A percentile compares a stretch with the other conserved stretches of the same genome.
Evolutionary conservation across 2,329 filamentous ascomycete species (phyloP).

Genomic region (Aureobasidium vineae): DNA sequence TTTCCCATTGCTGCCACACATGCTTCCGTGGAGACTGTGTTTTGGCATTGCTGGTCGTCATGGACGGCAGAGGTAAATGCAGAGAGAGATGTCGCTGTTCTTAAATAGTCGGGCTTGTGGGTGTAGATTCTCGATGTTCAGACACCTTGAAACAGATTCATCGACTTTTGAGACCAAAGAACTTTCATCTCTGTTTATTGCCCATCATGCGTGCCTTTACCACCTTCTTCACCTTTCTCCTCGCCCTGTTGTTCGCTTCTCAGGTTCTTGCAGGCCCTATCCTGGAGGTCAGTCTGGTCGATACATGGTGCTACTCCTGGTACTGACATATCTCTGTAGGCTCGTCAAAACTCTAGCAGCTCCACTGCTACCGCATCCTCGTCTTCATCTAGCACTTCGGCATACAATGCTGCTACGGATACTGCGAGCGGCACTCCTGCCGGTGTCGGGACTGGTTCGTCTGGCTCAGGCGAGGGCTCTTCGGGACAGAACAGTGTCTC

Average conservation of each 20-base stretch:
- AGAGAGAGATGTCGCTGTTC: background rate
- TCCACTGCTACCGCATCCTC: background rate
- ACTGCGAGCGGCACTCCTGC: background rate
- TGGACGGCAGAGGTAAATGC: background rate
- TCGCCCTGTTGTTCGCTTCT: background rate
- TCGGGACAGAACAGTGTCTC: background rate
- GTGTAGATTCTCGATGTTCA: background rate
- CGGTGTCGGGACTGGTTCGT: constrained; percentile 9
- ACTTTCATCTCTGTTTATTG: background rate
- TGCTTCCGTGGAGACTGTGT: background rate
- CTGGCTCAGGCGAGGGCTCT: constrained; percentile 11
- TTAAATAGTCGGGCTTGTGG: background rate
- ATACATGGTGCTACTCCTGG: background rate
- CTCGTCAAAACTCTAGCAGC: constrained; percentile 3
- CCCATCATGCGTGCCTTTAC: background rate
- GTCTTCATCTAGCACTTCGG: background rate
- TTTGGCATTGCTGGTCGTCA: background rate
- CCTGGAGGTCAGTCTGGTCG: background rate
- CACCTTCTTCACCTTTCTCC: background rate
- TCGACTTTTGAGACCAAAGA: background rate
- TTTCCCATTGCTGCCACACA: background rate
- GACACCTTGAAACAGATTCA: background rate
- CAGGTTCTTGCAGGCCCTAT: background rate
- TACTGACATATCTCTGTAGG: background rate
- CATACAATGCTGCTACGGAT: background rate